Percentiles rank a stretch among this genome's conserved stretches.
Evolutionary conservation across 805 yeast species (phyloP).

Genomic region (Pichia pseudocactophila): DNA sequence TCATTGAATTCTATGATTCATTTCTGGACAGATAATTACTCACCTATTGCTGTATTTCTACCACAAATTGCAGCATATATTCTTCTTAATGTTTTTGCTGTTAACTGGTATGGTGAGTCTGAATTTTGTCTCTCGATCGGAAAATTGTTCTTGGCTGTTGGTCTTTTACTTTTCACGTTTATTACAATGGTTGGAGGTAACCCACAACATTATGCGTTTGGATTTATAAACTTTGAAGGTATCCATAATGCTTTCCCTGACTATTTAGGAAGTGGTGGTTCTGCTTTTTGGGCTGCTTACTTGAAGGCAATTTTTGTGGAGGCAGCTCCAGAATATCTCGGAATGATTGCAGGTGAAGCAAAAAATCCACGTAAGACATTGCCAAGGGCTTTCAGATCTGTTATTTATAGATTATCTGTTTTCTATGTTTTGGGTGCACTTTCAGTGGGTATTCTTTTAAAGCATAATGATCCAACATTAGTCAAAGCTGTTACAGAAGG

Average conservation of each 20-base stretch:
- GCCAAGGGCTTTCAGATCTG: conserved; percentile 71
- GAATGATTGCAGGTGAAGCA: conserved; percentile 86
- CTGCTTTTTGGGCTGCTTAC: conserved; percentile 64
- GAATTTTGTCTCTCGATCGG: conserved; percentile 75
- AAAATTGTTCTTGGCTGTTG: conserved; percentile 64
- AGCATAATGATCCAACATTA: conserved; percentile 57
- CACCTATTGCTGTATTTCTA: conserved; percentile 60
- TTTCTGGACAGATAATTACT: conserved; percentile 71
- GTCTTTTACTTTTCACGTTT: conserved; percentile 66
- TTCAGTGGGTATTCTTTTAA: conserved; percentile 69
- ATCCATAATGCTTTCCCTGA: conserved; percentile 39
- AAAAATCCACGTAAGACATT: conserved; percentile 44
- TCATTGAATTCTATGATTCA: conserved; percentile 73
- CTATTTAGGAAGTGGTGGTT: conserved; percentile 44
- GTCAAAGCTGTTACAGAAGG: conserved; percentile 48
- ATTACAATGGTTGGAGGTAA: conserved; percentile 84
- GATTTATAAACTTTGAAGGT: conserved; percentile 23
- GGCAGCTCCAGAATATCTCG: conserved; percentile 80
- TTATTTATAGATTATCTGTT: conserved; percentile 56
- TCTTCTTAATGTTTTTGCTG: conserved; percentile 62
- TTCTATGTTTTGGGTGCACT: conserved; percentile 68
- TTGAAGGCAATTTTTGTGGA: conserved; percentile 62
- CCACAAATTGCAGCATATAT: conserved; percentile 59
- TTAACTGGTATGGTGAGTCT: conserved; percentile 66
- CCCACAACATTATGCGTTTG: conserved; percentile 44